These are phyloP conservation scores for Datisca glomerata DNA, from an alignment of 306 rosid species.

Conservation along the genomic window DNA sequence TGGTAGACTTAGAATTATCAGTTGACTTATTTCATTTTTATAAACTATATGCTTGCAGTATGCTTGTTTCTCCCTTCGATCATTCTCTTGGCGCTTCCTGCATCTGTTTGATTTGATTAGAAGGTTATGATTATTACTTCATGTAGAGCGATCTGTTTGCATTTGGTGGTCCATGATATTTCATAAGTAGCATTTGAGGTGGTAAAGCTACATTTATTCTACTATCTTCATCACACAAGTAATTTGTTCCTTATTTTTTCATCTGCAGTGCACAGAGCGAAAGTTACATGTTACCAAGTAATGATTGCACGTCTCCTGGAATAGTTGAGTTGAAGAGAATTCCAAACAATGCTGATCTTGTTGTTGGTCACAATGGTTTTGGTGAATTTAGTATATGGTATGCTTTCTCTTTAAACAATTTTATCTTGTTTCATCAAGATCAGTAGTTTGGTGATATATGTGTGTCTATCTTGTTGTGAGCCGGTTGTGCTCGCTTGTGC, in stretches of 20 bases:
- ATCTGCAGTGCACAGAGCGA: conserved; percentile 51
- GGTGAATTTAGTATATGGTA: conserved; percentile 91
- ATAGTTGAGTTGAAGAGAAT: conserved; percentile 67
- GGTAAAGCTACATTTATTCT: too few relatives aligned
- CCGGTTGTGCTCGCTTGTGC: too few relatives aligned
- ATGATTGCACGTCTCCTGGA: conserved; percentile 46
- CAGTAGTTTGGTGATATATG: background rate
- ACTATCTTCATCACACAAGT: background rate
- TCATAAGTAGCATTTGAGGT: too few relatives aligned
- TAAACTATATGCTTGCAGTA: too few relatives aligned
- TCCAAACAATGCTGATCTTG: conserved; percentile 50
- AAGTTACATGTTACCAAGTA: conserved; percentile 32
- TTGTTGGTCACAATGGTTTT: conserved; percentile 46
- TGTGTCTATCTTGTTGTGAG: background rate
- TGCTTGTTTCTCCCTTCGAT: too few relatives aligned
- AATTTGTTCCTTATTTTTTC: conserved; percentile 13
- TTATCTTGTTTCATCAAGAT: background rate
- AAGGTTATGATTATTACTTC: too few relatives aligned
- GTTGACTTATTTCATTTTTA: too few relatives aligned
- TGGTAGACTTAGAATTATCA: too few relatives aligned
- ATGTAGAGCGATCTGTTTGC: too few relatives aligned
- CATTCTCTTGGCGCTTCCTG: too few relatives aligned
- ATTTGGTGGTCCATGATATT: conserved; percentile 1
- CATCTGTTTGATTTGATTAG: too few relatives aligned
- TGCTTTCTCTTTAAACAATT: conserved; percentile 9